A percentile compares a stretch with the other conserved stretches of the same genome.
These are phyloP conservation scores for Aspergillus tamarii DNA, from an alignment of 2,329 filamentous ascomycete genomes.

Conservation along the genomic window DNA sequence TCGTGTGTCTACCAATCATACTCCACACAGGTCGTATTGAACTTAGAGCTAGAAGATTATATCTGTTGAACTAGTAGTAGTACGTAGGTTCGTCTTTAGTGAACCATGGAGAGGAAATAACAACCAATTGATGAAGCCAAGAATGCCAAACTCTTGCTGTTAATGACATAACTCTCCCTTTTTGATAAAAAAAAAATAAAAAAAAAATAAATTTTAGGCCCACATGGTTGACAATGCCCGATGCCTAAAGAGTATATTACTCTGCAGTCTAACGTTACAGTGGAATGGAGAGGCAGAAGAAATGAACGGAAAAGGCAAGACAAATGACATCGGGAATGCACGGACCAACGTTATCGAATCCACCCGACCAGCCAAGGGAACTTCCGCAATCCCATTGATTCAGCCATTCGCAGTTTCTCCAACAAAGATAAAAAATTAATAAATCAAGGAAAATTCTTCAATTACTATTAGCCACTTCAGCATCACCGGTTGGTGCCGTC, in stretches of 20 bases:
- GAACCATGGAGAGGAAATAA: too few relatives aligned
- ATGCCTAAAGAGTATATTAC: not conserved
- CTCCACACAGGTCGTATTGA: not conserved
- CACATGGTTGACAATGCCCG: not conserved
- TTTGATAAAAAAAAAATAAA: not conserved
- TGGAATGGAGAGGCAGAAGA: not conserved
- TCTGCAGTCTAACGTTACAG: not conserved
- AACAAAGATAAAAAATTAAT: not conserved
- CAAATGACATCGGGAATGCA: constrained; percentile 14
- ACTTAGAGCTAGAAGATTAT: not conserved
- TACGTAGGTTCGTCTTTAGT: too few relatives aligned
- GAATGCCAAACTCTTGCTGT: not conserved
- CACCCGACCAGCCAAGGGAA: not conserved
- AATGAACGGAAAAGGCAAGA: not conserved
- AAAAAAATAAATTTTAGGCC: not conserved
- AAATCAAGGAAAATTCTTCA: not conserved
- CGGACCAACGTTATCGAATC: constrained; percentile 10
- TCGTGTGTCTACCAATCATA: not conserved
- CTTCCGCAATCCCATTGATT: not conserved
- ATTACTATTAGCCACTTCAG: not conserved
- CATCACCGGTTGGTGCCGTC: constrained; percentile 19
- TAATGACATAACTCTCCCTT: too few relatives aligned
- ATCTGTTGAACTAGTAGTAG: too few relatives aligned
- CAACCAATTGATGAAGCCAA: not conserved
- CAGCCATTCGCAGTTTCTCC: not conserved